Conservation (phyloP, 2,329 filamentous ascomycete genomes). For the Epichloe festucae region DNA sequence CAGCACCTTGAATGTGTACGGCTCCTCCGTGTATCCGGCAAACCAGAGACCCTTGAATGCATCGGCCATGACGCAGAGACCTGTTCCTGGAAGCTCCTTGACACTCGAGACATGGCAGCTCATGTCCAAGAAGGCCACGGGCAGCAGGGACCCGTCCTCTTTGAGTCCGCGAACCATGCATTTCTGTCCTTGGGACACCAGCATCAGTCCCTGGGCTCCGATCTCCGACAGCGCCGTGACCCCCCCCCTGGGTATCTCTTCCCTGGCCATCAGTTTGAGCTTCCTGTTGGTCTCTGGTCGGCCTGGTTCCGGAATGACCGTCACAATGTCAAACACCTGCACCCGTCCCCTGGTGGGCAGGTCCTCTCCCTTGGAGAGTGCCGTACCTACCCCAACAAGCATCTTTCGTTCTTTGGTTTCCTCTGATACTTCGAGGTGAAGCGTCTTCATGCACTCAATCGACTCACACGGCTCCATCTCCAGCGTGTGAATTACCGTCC, state of each 20-base stretch:
- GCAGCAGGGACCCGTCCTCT: slow-evolving; percentile 82
- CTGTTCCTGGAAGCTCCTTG: slow-evolving; percentile 71
- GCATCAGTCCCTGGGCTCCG: slow-evolving; percentile 76
- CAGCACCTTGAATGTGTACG: slow-evolving; percentile 87
- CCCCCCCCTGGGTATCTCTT: slow-evolving; percentile 86
- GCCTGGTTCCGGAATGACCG: slow-evolving; percentile 80
- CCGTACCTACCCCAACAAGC: slow-evolving; percentile 74
- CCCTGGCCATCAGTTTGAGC: slow-evolving; percentile 74
- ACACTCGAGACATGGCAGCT: slow-evolving; percentile 83
- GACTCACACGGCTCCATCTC: slow-evolving; percentile 63
- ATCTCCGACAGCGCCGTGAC: slow-evolving; percentile 79
- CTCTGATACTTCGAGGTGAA: slow-evolving; percentile 84
- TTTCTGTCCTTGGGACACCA: slow-evolving; percentile 89
- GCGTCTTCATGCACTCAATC: slow-evolving; percentile 67
- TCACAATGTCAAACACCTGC: slow-evolving; percentile 83
- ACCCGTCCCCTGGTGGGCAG: slow-evolving; percentile 73
- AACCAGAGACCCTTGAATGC: slow-evolving; percentile 93
- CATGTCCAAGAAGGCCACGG: slow-evolving; percentile 96
- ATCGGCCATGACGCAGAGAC: slow-evolving; percentile 78
- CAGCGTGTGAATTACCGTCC: slow-evolving; percentile 65
- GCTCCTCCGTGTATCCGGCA: slow-evolving; percentile 89
- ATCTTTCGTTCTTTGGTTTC: slow-evolving; percentile 75
- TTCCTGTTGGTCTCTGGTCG: slow-evolving; percentile 74
- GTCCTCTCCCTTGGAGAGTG: slow-evolving; percentile 74
- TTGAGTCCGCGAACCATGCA: slow-evolving; percentile 94